phyloP scores from a whole-genome alignment of 345 rosid species.

The Populus davidiana region DNA sequence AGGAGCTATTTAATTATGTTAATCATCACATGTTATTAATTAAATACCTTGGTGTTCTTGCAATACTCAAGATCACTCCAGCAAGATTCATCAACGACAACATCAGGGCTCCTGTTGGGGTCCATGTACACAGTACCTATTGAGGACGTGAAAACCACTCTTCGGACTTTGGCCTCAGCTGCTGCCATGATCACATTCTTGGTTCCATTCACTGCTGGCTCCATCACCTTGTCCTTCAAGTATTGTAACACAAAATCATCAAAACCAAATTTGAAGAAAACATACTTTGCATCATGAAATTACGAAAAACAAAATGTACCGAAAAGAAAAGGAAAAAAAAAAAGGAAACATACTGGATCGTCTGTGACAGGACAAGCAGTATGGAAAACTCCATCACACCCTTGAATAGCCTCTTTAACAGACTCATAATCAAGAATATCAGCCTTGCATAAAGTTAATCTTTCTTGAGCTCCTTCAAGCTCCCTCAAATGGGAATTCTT shows the following conservation, averaged over 20 bases:
- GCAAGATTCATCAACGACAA: conserved; percentile 78
- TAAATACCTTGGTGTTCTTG: conserved; percentile 77
- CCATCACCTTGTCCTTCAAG: conserved; percentile 87
- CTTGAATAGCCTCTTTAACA: conserved; percentile 60
- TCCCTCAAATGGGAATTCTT: conserved; percentile 81
- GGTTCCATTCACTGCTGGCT: conserved; percentile 89
- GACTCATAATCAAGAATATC: conserved; percentile 74
- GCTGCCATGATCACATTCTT: conserved; percentile 79
- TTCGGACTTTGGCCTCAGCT: conserved; percentile 71
- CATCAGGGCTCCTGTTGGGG: conserved; percentile 70
- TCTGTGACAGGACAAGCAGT: conserved; percentile 96
- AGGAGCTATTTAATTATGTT: too few relatives aligned
- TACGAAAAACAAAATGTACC: too few relatives aligned
- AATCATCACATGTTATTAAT: background rate
- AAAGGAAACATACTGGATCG: conserved; percentile 63
- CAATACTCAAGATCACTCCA: conserved; percentile 98
- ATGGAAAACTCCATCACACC: conserved; percentile 95
- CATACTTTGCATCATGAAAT: too few relatives aligned
- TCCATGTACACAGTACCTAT: conserved; percentile 94
- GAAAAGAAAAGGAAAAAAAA: background rate
- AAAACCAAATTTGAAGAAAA: background rate
- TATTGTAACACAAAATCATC: background rate
- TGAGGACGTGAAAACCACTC: conserved; percentile 91
- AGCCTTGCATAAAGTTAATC: conserved; percentile 66
- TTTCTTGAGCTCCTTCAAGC: conserved; percentile 86